Evolutionary conservation across 108 stramenopile genomes (phyloP).

Genomic region (Nitzschia sp.): DNA sequence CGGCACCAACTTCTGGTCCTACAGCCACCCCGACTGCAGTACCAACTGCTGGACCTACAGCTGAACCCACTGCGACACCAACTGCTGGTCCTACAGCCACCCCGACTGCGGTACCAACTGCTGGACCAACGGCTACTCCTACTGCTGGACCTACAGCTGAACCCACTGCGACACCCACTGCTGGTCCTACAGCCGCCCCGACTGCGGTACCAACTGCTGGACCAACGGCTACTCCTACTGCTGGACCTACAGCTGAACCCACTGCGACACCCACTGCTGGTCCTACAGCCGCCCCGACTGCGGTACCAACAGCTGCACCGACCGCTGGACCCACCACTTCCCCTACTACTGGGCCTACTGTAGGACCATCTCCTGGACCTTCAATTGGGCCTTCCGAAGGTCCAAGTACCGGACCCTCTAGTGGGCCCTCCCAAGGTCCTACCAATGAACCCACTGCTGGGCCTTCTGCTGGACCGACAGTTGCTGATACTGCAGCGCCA

Average conservation of each 20-base stretch:
- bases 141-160: constrained; percentile 14
- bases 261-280: constrained; percentile 3
- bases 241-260: constrained; percentile 13
- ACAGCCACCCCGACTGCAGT: constrained; percentile 9
- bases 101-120: constrained; percentile 8
- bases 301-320: background rate
- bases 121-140: constrained; percentile 11
- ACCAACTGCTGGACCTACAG: constrained; percentile 20
- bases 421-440: constrained; percentile 2
- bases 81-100: constrained; percentile 3
- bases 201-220: constrained; percentile 7
- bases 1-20: constrained; percentile 1
- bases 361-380: constrained; percentile 6
- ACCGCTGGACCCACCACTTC: constrained; percentile 3
- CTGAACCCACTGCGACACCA: constrained; percentile 9
- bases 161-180: constrained; percentile 9
- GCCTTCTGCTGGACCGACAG: background rate
- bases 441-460: background rate
- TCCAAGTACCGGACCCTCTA: background rate
- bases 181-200: constrained; percentile 3
- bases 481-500: background rate
- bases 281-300: constrained; percentile 15
- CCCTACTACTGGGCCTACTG: constrained; percentile 15
- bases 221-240: constrained; percentile 2
- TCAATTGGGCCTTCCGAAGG: constrained; percentile 9